Base-by-base conservation (phyloP, 441 rosid genomes). In the Rhodomyrtus psidioides region DNA sequence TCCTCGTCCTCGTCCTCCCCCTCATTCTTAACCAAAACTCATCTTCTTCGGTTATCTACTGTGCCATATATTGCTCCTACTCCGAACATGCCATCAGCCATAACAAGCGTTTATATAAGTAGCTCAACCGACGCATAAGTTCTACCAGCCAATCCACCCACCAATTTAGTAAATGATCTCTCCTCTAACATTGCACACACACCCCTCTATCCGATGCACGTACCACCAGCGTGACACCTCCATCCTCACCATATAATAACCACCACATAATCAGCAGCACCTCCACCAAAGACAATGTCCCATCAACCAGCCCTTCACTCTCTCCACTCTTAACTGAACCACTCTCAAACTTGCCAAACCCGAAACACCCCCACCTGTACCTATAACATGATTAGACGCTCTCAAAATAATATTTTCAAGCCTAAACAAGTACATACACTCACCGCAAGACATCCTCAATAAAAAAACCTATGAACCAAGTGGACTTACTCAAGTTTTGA, bases 61-160 rank as follows among this genome's bases (percentile, higher is more conserved):
- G 0, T 12, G 17, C 30, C 17, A 58, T n/a, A n/a, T 12, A n/a
- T 58, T 58, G 30, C 17, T n/a, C 30, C 0, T n/a, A 2, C 62
- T 13, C 2, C 0, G 4, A n/a, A 58, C 62, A 58, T 8, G 17
- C 62, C 30, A 58, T 6, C 17, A n/a, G 17, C 4, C 8, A 1
- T 58, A 30, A 58, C 17, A 58, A 26, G 30, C 17, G 16, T 28
- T 57, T 28, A 15, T 57, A 16, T 7, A 12, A 57, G 16, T 57
- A 57, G 62, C 62, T 27, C 0, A 12, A 4, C 17, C 1, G 4
- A n/a, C 2, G 0, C 4, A 7, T 0, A n/a, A 12, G 62, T 58
- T 58, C 30, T 58, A 0, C 30, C 17, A 12, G 4, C 62, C 17
- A n/a, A 58, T 28, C 16, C 62, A 58, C 30, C 3, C 8, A 4